phyloP scores from a whole-genome alignment of 345 rosid species.

The Aurinia saxatilis region DNA sequence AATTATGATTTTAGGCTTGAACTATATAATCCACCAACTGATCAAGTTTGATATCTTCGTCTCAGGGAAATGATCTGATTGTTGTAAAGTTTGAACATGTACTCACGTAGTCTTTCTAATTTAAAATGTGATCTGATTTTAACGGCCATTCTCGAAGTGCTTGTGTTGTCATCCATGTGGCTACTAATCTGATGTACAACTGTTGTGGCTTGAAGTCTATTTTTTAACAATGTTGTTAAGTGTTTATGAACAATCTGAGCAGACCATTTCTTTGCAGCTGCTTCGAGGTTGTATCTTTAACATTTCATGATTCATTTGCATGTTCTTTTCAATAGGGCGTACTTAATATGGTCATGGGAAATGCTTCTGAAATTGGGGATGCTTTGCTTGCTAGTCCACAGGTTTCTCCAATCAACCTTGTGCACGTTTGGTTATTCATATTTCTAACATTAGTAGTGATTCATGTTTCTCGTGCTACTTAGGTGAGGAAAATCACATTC shows the following conservation, averaged over 20 bases:
- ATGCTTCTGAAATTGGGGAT: constrained; percentile 82
- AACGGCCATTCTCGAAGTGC: background rate
- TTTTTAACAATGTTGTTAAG: background rate
- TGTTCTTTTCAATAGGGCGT: constrained; percentile 50
- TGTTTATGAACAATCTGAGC: background rate
- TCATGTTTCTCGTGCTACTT: constrained; percentile 21
- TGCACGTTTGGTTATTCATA: background rate
- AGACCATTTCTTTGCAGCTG: background rate
- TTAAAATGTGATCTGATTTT: constrained; percentile 5
- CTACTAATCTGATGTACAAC: constrained; percentile 6
- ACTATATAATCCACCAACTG: constrained; percentile 6
- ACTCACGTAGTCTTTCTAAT: background rate
- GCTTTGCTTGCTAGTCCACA: constrained; percentile 70
- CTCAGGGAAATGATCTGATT: background rate
- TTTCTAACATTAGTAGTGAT: constrained; percentile 13
- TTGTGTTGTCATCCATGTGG: constrained; percentile 6
- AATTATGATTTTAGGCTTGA: constrained; percentile 25
- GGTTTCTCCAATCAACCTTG: constrained; percentile 38
- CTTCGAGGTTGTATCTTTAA: background rate
- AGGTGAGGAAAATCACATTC: constrained; percentile 93
- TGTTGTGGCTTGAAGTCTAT: constrained; percentile 9
- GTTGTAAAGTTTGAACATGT: background rate
- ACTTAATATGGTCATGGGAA: constrained; percentile 80
- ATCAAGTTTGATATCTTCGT: background rate
- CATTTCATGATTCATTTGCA: constrained; percentile 8